Evolutionary conservation across 2,329 filamentous ascomycete species (phyloP).

Genomic region (Fusarium verrucosum): DNA sequence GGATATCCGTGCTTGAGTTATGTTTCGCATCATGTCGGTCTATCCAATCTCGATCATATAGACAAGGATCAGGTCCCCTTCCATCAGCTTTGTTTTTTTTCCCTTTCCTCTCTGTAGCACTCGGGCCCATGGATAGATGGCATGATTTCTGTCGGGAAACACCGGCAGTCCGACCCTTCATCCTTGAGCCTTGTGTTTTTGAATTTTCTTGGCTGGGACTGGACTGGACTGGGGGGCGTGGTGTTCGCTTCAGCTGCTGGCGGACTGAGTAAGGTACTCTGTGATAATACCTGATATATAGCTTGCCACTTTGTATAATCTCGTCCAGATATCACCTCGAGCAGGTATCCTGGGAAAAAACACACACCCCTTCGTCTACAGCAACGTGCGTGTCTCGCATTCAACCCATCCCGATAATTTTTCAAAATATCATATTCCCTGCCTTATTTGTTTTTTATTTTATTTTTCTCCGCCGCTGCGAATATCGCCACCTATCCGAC

Average conservation of each 20-base stretch:
- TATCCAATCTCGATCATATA: constrained; percentile 11
- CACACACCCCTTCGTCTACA: constrained; percentile 16
- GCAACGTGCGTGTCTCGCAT: constrained; percentile 28
- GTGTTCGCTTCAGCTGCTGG: background rate
- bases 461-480: constrained; percentile 18
- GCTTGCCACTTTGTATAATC: constrained; percentile 24
- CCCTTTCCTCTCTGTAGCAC: constrained; percentile 12
- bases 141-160: constrained; percentile 45
- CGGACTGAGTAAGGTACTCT: too few relatives aligned
- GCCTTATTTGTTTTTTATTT: constrained; percentile 9
- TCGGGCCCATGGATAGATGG: constrained; percentile 40
- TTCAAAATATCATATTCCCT: constrained; percentile 30
- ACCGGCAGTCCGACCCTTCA: constrained; percentile 32
- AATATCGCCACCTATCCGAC: constrained; percentile 18
- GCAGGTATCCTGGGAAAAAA: constrained; percentile 25
- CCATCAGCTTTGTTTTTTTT: constrained; percentile 30
- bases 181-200: constrained; percentile 22
- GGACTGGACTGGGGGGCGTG: background rate
- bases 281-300: constrained; percentile 14
- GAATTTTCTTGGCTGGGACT: constrained; percentile 14
- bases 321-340: constrained; percentile 15
- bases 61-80: constrained; percentile 24
- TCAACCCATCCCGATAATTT: constrained; percentile 8
- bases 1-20: constrained; percentile 29
- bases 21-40: constrained; percentile 32